Conservation (phyloP, 768 basidiomycete genomes). For the Megacollybia marginata region DNA sequence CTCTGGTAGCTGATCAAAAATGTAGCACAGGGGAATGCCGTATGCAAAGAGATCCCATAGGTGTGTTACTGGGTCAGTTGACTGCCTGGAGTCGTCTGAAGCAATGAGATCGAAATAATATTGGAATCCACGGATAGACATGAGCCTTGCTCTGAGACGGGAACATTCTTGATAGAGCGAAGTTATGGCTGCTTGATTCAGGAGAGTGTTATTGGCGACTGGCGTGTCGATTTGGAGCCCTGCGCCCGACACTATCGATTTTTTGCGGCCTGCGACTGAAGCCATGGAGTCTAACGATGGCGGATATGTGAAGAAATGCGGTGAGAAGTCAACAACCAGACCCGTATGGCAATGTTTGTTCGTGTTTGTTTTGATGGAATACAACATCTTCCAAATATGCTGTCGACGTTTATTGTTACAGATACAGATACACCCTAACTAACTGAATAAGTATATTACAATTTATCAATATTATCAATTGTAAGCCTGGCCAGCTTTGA, state of each 20-base stretch:
- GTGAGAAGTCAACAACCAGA: neutral
- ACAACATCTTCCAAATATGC: too few relatives aligned
- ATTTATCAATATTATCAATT: too few relatives aligned
- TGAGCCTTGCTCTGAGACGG: constrained; percentile 64
- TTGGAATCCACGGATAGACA: constrained; percentile 70
- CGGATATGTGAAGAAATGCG: too few relatives aligned
- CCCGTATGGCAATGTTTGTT: too few relatives aligned
- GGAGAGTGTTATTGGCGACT: constrained; percentile 74
- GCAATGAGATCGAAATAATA: constrained; percentile 61
- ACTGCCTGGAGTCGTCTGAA: constrained; percentile 55
- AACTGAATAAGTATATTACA: too few relatives aligned
- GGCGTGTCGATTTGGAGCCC: constrained; percentile 68
- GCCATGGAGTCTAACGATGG: constrained; percentile 25
- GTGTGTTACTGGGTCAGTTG: constrained; percentile 88
- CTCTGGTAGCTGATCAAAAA: constrained; percentile 84
- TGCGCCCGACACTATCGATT: constrained; percentile 61
- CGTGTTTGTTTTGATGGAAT: too few relatives aligned
- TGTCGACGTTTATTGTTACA: too few relatives aligned
- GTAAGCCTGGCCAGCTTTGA: too few relatives aligned
- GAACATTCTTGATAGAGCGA: constrained; percentile 93
- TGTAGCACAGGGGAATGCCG: constrained; percentile 90
- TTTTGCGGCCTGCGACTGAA: constrained; percentile 67
- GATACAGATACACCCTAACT: too few relatives aligned
- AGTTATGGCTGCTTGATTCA: constrained; percentile 87
- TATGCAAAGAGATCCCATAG: constrained; percentile 92